Evolutionary conservation across 2,329 filamentous ascomycete genomes (phyloP).

Genomic region (Pleoardoris graminearum): DNA sequence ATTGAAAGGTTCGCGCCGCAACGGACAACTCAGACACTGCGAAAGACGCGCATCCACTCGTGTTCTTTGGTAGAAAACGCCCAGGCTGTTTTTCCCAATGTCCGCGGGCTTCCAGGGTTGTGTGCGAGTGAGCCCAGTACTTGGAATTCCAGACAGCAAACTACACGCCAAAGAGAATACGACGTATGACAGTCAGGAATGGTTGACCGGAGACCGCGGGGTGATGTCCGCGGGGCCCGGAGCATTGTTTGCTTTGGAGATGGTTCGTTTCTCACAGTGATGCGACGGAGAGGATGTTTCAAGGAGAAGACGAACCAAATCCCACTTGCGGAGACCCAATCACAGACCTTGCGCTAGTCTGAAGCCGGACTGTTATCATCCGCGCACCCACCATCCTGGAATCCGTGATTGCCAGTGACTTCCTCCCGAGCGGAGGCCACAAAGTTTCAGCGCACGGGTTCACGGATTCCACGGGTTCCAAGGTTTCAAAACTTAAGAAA

Average conservation of each 20-base stretch:
- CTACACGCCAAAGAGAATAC: neutral
- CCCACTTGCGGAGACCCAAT: constrained; percentile 4
- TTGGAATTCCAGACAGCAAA: neutral
- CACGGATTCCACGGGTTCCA: too few relatives aligned
- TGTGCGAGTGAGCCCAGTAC: neutral
- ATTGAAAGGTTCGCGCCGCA: too few relatives aligned
- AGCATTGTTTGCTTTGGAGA: neutral
- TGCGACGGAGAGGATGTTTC: constrained; percentile 36
- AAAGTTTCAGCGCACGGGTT: constrained; percentile 10
- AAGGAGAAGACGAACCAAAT: constrained; percentile 13
- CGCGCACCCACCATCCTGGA: constrained; percentile 2
- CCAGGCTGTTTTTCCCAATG: too few relatives aligned
- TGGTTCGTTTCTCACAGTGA: constrained; percentile 16
- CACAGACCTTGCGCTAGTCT: constrained; percentile 9
- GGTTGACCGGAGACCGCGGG: constrained; percentile 4
- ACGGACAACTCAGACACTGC: too few relatives aligned
- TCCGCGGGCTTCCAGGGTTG: neutral
- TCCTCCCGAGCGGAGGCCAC: constrained; percentile 6
- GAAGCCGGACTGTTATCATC: neutral
- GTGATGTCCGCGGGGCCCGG: neutral
- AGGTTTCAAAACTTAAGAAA: constrained; percentile 14
- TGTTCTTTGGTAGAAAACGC: too few relatives aligned
- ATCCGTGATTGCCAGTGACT: constrained; percentile 8
- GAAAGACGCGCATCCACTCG: too few relatives aligned
- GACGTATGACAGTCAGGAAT: constrained; percentile 6